Base-by-base conservation (phyloP, 805 yeast species). In the Barnettozyma populi region DNA sequence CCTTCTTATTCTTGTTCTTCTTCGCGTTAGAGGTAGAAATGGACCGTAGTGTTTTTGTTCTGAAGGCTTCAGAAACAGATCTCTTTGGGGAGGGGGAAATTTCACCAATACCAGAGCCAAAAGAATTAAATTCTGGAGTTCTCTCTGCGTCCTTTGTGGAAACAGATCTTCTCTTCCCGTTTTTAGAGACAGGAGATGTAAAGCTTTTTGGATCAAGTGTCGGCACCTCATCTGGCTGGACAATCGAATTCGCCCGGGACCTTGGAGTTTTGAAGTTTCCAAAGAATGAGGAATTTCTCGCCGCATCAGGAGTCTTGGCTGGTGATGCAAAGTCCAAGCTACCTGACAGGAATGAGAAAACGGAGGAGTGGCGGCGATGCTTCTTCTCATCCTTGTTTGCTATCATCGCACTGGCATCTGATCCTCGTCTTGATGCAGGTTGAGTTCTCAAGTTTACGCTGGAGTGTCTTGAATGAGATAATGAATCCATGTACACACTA, bases 341-440 rank as follows among this genome's bases (percentile, higher is more conserved):
- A 25, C 49, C 52, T 1, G 57, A 61, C 52, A 78, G 61, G 52
- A 78, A 80, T 45, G 79, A 75, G 49, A 80, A 72, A 35, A 82
- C 65, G 0, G 87, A 80, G 0, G 86, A 79, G 50, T 79, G 81
- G 52, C 87, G 74, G 56, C 77, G 76, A 58, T 81, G 86, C 32
- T 63, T 60, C 39, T 60, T 63, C 5, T 57, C 55, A 9, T 58
- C 63, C 29, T 56, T 60, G 14, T 57, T 48, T 14, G 44, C n/a
- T 13, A 25, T 45, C 43, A 44, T 39, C 2, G 53, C 47, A 49
- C 71, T 70, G 8, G 65, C 61, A 45, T 74, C 77, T 0, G 82
- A 76, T 1, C 68, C 57, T 32, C 71, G 70, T 59, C 82, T 68
- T 9, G 63, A 63, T 50, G 73, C 78, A 20, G 65, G 62, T 21